phyloP scores from a whole-genome alignment of 2,329 filamentous ascomycete species.

The Aureobasidium lini region DNA sequence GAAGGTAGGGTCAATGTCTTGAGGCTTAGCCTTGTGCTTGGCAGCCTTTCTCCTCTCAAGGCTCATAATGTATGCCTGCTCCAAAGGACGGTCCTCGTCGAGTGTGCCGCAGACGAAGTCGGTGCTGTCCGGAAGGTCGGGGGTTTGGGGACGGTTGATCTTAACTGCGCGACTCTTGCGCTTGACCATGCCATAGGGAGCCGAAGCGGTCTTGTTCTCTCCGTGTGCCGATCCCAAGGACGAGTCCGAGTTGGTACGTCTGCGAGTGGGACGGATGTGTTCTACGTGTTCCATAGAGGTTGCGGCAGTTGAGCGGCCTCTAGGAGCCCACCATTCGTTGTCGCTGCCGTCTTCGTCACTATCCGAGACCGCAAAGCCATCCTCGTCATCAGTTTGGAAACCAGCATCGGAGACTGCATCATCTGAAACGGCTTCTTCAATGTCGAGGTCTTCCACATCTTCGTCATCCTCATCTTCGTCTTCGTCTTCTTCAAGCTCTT shows the following conservation, averaged over 20 bases:
- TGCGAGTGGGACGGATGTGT: slow-evolving; percentile 38
- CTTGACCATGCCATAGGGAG: slow-evolving; percentile 32
- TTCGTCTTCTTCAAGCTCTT: slow-evolving; percentile 47
- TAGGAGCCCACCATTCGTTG: slow-evolving; percentile 61
- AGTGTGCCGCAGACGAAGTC: slow-evolving; percentile 98
- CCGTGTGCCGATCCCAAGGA: slow-evolving; percentile 43
- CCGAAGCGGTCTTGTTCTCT: slow-evolving; percentile 2
- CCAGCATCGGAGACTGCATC: slow-evolving; percentile 51
- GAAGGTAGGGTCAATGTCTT: slow-evolving; percentile 96
- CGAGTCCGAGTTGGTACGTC: slow-evolving; percentile 41
- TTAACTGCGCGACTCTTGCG: slow-evolving; percentile 26
- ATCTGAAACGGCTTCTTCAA: slow-evolving; percentile 37
- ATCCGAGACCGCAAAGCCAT: slow-evolving; percentile 63
- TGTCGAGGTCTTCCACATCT: slow-evolving; percentile 31
- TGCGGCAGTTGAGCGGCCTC: slow-evolving; percentile 43
- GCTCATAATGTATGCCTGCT: slow-evolving; percentile 84
- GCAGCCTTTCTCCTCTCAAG: slow-evolving; percentile 72
- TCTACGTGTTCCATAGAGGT: slow-evolving; percentile 48
- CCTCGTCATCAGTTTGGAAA: slow-evolving; percentile 74
- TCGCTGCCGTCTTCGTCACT: slow-evolving; percentile 61
- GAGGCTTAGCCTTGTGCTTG: slow-evolving; percentile 78
- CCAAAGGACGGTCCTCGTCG: slow-evolving; percentile 89
- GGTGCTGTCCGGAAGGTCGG: slow-evolving; percentile 89
- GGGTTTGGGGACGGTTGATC: slow-evolving; percentile 29
- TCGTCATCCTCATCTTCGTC: slow-evolving; percentile 23